Percentiles rank a stretch among this genome's conserved stretches.
phyloP scores from a whole-genome alignment of 2,329 filamentous ascomycete species.

The Dryadomyces quercus-mongolicae region DNA sequence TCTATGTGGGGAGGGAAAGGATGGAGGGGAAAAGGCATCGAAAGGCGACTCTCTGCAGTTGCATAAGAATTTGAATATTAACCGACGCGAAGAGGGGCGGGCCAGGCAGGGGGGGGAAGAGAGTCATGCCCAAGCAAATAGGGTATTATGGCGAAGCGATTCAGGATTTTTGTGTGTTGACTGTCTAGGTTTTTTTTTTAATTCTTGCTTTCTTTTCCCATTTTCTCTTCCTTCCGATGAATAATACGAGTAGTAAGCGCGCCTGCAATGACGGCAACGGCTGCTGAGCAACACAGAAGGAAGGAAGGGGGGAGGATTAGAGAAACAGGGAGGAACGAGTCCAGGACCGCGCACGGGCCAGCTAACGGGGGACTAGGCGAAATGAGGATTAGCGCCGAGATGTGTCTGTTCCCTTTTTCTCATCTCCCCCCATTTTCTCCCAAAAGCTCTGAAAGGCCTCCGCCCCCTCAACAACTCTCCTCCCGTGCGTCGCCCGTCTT shows the following conservation, averaged over 20 bases:
- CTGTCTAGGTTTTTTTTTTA: neutral
- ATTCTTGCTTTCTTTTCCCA: neutral
- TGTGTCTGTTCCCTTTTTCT: conserved; percentile 9
- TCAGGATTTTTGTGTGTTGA: neutral
- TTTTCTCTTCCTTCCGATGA: too few species aligned
- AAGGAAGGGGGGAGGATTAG: conserved; percentile 1
- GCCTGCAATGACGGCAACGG: neutral
- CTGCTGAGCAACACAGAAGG: conserved; percentile 1
- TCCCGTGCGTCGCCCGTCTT: neutral
- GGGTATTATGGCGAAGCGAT: too few species aligned
- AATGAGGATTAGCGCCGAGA: conserved; percentile 7
- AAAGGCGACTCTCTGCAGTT: neutral
- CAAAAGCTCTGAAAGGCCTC: conserved; percentile 5
- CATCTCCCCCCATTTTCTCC: conserved; percentile 9
- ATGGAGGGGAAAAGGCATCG: neutral
- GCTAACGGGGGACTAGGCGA: conserved; percentile 9
- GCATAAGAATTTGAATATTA: conserved; percentile 1
- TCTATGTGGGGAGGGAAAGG: neutral
- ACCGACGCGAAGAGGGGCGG: neutral
- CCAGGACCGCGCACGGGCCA: conserved; percentile 10
- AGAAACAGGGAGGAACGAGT: conserved; percentile 6
- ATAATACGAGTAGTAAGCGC: too few species aligned
- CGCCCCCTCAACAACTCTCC: conserved; percentile 2
- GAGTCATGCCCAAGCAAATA: too few species aligned
- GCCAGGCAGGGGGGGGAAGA: neutral